These are phyloP conservation scores for Draba incana DNA, from an alignment of 345 rosid species.

Conservation along the genomic window DNA sequence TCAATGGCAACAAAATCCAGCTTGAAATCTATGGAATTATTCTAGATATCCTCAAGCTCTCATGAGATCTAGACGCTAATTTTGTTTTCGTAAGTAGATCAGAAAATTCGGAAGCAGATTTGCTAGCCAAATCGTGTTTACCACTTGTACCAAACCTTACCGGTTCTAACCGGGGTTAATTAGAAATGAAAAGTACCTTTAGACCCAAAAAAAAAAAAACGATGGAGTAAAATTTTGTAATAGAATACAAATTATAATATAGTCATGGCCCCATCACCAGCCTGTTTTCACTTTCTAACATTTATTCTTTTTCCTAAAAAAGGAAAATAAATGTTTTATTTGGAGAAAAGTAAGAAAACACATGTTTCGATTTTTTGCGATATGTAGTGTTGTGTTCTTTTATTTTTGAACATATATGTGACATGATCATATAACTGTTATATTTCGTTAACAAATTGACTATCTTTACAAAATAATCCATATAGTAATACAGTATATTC, in stretches of 20 bases:
- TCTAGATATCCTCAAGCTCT: no score
- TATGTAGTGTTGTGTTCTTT: neutral
- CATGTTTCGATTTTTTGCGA: slow-evolving; percentile 13
- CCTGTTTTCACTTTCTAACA: slow-evolving; percentile 38
- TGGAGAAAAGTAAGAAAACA: slow-evolving; percentile 25
- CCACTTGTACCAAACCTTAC: no score
- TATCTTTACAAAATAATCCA: neutral
- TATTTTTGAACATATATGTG: neutral
- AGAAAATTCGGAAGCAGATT: no score
- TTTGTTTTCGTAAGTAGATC: no score
- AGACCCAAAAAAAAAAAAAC: no score
- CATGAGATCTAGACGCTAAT: no score
- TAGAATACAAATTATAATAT: neutral
- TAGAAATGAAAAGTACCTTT: no score
- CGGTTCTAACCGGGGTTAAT: no score
- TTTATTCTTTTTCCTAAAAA: neutral
- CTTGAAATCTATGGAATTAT: no score
- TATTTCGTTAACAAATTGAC: neutral
- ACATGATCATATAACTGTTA: neutral
- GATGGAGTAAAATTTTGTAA: neutral
- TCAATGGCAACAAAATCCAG: no score
- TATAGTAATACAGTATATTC: neutral
- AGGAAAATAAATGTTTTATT: slow-evolving; percentile 20
- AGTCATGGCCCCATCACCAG: slow-evolving; percentile 41
- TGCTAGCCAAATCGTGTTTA: no score